A percentile compares a stretch with the other conserved stretches of the same genome.
Conservation (phyloP, 306 rosid genomes). For the Cucumis cinereus region DNA sequence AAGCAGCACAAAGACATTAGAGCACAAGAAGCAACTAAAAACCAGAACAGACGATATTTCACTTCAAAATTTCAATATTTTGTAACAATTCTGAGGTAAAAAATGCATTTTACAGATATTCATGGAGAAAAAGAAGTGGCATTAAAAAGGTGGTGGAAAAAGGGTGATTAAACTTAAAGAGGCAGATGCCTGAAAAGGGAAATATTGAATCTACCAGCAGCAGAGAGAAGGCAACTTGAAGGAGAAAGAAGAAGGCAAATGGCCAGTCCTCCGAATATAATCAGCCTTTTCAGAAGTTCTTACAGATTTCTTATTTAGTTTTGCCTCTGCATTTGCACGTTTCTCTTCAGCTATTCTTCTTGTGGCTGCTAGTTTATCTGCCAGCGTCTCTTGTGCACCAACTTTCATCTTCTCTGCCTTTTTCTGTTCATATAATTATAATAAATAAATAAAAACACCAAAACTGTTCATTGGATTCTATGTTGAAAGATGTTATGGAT, state of each 20-base stretch:
- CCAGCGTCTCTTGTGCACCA: conserved; percentile 55
- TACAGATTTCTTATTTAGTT: conserved; percentile 66
- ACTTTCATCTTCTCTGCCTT: conserved; percentile 86
- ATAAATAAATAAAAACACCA: not conserved
- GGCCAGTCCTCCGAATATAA: conserved; percentile 78
- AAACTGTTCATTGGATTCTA: not conserved
- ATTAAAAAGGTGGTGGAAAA: not conserved
- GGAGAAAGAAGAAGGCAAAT: conserved; percentile 67
- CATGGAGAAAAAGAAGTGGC: not conserved
- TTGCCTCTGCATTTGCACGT: conserved; percentile 64
- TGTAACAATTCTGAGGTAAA: not conserved
- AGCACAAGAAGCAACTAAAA: not conserved
- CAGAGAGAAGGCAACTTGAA: conserved; percentile 66
- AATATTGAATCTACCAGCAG: conserved; percentile 53
- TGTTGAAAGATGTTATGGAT: not conserved
- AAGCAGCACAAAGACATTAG: not conserved
- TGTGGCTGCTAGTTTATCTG: conserved; percentile 56
- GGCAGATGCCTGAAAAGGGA: not conserved
- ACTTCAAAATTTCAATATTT: conserved; percentile 1
- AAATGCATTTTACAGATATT: conserved; percentile 1
- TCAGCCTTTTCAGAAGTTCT: conserved; percentile 69
- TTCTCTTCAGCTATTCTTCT: conserved; percentile 78
- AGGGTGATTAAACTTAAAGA: not conserved
- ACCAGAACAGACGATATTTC: not conserved
- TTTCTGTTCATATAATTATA: conserved; percentile 25